Percentiles rank a stretch among this genome's conserved stretches.
These are phyloP conservation scores for Solanum dulcamara DNA, from an alignment of 257 asterid genomes.

Conservation along the genomic window DNA sequence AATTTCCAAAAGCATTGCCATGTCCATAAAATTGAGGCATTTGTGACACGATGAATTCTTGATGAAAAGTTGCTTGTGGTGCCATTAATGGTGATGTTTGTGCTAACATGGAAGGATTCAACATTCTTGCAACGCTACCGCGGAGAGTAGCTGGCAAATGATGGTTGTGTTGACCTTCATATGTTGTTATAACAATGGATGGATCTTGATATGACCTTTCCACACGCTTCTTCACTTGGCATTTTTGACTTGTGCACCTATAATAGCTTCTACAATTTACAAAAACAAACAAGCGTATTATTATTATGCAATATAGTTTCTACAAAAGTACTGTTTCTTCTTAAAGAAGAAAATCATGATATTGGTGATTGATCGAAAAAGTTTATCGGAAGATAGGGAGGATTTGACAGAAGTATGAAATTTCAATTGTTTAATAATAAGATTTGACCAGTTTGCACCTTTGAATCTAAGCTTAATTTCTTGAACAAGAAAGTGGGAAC, in stretches of 20 bases:
- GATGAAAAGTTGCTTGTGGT: slow-evolving; percentile 20
- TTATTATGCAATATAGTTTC: neutral
- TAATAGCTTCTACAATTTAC: slow-evolving; percentile 54
- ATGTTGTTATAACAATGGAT: slow-evolving; percentile 53
- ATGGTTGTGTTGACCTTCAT: slow-evolving; percentile 83
- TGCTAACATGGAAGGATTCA: slow-evolving; percentile 37
- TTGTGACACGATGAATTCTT: slow-evolving; percentile 13
- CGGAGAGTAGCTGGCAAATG: slow-evolving; percentile 55
- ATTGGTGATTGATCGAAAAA: neutral
- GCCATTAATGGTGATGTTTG: slow-evolving; percentile 6
- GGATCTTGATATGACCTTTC: slow-evolving; percentile 76
- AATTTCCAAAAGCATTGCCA: neutral
- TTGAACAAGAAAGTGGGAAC: neutral
- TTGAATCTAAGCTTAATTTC: neutral
- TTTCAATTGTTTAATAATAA: neutral
- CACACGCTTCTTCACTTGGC: slow-evolving; percentile 63
- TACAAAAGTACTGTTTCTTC: neutral
- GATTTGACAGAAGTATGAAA: neutral
- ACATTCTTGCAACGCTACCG: slow-evolving; percentile 52
- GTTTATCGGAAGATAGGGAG: neutral
- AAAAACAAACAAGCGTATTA: neutral
- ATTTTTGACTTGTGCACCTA: slow-evolving; percentile 76
- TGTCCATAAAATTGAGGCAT: neutral
- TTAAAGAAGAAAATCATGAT: neutral
- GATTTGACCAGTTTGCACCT: neutral